Percentiles rank a stretch among this genome's conserved stretches.
phyloP scores from a whole-genome alignment of 352 stramenopile species.

The Globisporangium acanthophoron region DNA sequence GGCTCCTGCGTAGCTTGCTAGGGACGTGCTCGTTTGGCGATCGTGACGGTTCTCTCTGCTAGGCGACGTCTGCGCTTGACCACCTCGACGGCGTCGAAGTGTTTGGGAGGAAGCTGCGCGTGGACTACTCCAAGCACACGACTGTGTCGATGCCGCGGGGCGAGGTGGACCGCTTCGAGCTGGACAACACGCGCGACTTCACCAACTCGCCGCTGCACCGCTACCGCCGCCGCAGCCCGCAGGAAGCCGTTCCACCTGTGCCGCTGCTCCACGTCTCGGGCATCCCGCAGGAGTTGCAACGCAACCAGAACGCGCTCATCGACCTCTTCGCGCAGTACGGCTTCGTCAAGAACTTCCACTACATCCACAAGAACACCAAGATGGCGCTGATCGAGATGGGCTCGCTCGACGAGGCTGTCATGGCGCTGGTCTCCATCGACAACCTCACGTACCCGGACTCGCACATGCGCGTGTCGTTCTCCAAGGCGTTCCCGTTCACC shows the following conservation, averaged over 20 bases:
- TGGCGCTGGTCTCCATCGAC: constrained; percentile 61
- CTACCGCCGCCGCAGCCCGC: constrained; percentile 58
- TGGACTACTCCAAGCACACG: constrained; percentile 82
- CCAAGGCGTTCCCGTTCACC: constrained; percentile 47
- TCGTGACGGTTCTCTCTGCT: not conserved
- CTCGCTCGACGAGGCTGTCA: constrained; percentile 66
- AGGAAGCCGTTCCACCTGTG: constrained; percentile 58
- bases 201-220: constrained; percentile 68
- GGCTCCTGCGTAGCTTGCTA: not conserved
- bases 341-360: constrained; percentile 72
- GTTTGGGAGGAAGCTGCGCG: constrained; percentile 73
- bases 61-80: constrained; percentile 74
- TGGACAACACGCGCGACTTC: constrained; percentile 81
- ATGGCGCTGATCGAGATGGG: constrained; percentile 80
- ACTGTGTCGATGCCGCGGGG: constrained; percentile 76
- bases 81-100: constrained; percentile 68
- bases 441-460: constrained; percentile 69
- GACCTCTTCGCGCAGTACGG: constrained; percentile 66
- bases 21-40: not conserved
- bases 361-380: constrained; percentile 67
- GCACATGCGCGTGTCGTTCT: constrained; percentile 78
- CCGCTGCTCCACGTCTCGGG: constrained; percentile 69
- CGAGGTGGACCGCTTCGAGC: constrained; percentile 75
- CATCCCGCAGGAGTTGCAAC: constrained; percentile 66
- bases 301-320: constrained; percentile 47